phyloP scores from a whole-genome alignment of 2,329 filamentous ascomycete species.

The Coniochaeta sp. region DNA sequence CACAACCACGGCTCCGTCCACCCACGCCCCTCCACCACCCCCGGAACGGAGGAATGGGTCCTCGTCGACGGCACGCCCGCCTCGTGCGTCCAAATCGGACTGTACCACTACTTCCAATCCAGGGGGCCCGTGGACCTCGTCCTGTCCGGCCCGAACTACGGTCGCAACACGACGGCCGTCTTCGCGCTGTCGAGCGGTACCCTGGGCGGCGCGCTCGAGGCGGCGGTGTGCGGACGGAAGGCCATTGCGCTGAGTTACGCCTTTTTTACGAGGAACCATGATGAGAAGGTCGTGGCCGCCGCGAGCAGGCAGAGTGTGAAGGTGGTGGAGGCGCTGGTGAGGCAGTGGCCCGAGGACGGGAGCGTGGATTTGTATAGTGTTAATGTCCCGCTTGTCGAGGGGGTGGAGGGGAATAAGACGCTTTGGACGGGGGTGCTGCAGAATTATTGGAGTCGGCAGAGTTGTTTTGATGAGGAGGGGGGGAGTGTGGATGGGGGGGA shows the following conservation, averaged over 20 bases:
- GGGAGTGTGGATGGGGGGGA: slow-evolving; percentile 58
- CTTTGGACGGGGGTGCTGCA: slow-evolving; percentile 83
- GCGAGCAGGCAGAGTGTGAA: slow-evolving; percentile 68
- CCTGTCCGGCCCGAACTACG: slow-evolving; percentile 76
- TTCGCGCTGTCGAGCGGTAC: slow-evolving; percentile 75
- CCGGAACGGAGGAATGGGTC: slow-evolving; percentile 67
- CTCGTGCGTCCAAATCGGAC: slow-evolving; percentile 73
- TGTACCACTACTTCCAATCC: slow-evolving; percentile 72
- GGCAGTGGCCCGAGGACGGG: slow-evolving; percentile 62
- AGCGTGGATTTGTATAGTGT: slow-evolving; percentile 81
- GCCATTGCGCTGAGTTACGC: slow-evolving; percentile 85
- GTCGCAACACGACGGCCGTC: slow-evolving; percentile 72
- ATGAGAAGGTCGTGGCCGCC: slow-evolving; percentile 70
- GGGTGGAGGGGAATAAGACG: slow-evolving; percentile 63
- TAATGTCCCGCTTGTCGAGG: slow-evolving; percentile 80
- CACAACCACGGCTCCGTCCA: slow-evolving; percentile 59
- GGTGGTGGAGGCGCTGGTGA: slow-evolving; percentile 71
- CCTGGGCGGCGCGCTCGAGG: slow-evolving; percentile 70
- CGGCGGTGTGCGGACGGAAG: slow-evolving; percentile 60
- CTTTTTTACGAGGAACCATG: slow-evolving; percentile 80
- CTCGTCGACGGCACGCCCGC: slow-evolving; percentile 76
- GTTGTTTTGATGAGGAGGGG: slow-evolving; percentile 78
- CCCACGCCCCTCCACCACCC: slow-evolving; percentile 37
- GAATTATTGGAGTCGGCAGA: slow-evolving; percentile 81
- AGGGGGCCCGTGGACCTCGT: slow-evolving; percentile 69